Evolutionary conservation across 192 early-diverging fungal genomes (phyloP).

Genomic region (Podila epicladia): DNA sequence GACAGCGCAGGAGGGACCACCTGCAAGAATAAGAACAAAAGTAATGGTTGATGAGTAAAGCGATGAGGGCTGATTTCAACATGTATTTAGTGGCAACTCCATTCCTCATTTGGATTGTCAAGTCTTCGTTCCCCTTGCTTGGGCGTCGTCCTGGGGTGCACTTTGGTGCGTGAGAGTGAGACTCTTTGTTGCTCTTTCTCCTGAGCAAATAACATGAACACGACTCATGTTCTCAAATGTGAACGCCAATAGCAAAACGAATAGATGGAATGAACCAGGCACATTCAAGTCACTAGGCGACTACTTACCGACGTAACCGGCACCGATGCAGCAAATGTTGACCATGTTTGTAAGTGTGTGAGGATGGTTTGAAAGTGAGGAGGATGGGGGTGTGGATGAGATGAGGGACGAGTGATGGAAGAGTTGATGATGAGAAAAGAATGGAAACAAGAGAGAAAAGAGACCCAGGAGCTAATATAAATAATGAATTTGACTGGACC

Average conservation of each 20-base stretch:
- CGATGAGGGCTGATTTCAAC: no score
- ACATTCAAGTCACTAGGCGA: no score
- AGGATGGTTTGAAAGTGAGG: background rate
- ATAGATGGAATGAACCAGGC: conserved; percentile 1
- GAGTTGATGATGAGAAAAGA: conserved; percentile 1
- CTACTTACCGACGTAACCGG: conserved; percentile 91
- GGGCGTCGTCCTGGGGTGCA: no score
- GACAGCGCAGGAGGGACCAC: conserved; percentile 92
- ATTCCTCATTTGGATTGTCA: no score
- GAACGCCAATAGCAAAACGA: background rate
- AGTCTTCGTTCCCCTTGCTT: no score
- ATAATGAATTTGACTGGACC: no score
- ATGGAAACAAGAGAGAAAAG: background rate
- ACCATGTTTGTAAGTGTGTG: conserved; percentile 25
- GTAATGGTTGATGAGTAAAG: background rate
- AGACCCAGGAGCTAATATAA: background rate
- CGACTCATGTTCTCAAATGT: background rate
- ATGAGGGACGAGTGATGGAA: background rate
- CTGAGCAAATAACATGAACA: no score
- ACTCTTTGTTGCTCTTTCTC: no score
- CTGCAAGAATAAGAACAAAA: conserved; percentile 44
- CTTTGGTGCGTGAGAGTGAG: no score
- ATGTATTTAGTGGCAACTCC: no score
- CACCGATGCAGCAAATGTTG: conserved; percentile 95
- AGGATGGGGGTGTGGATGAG: background rate